Conservation (phyloP, 1,284 basidiomycete genomes). For the Cryptococcus sp. region DNA sequence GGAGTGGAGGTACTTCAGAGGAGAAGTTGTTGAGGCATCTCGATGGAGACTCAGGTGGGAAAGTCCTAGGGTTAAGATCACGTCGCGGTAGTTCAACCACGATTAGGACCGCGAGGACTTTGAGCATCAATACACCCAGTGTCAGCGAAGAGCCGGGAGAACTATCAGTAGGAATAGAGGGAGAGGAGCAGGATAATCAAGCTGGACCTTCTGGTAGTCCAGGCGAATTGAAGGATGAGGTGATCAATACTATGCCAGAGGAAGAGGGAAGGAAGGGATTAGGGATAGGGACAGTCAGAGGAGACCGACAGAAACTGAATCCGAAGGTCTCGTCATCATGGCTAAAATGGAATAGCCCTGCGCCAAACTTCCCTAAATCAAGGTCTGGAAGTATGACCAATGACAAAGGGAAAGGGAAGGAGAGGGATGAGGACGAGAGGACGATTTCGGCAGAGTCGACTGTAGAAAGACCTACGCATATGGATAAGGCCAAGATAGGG, state of each 20-base stretch:
- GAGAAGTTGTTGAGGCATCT: not conserved
- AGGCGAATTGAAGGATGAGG: too few relatives aligned
- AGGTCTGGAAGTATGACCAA: constrained; percentile 8
- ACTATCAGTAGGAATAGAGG: constrained; percentile 6
- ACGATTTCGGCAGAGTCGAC: too few relatives aligned
- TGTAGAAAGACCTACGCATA: too few relatives aligned
- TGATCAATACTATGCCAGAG: too few relatives aligned
- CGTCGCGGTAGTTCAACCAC: not conserved
- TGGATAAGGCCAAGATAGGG: too few relatives aligned
- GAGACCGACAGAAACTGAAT: constrained; percentile 15
- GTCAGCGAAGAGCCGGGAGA: not conserved
- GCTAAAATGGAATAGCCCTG: constrained; percentile 36
- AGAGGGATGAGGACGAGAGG: constrained; percentile 6
- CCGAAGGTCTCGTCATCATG: constrained; percentile 36
- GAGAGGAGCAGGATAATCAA: constrained; percentile 12
- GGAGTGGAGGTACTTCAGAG: not conserved
- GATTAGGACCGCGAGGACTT: not conserved
- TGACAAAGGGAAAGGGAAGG: constrained; percentile 34
- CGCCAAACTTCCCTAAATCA: constrained; percentile 31
- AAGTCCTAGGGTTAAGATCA: not conserved
- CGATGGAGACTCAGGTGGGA: not conserved
- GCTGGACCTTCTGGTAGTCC: constrained; percentile 15
- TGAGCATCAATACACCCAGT: not conserved
- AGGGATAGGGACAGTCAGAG: not conserved
- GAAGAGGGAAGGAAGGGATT: too few relatives aligned